Conservation (phyloP, 2,329 filamentous ascomycete species). For the Colletotrichum somersetense region DNA sequence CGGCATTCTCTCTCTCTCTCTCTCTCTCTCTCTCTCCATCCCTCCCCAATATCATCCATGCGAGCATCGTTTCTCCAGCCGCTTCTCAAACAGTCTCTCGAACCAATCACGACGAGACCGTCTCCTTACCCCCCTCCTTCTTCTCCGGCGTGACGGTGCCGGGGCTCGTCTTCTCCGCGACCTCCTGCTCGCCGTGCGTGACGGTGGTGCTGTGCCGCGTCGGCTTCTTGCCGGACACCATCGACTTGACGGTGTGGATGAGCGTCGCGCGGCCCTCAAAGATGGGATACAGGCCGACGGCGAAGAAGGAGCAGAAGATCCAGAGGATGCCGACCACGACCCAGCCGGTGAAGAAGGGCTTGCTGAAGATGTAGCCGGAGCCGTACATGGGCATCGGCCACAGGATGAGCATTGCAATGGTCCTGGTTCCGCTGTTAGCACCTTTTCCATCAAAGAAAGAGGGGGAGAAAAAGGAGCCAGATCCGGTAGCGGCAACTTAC, state of each 20-base stretch:
- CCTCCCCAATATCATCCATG: not conserved
- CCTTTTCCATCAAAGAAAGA: not conserved
- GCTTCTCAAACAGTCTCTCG: not conserved
- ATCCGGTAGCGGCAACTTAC: not conserved
- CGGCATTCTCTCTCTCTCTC: not conserved
- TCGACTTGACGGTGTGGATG: slow-evolving; percentile 69
- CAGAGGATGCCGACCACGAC: slow-evolving; percentile 82
- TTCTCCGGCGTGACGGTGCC: slow-evolving; percentile 35
- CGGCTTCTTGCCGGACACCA: slow-evolving; percentile 61
- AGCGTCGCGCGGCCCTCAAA: slow-evolving; percentile 82
- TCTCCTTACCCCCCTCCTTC: slow-evolving; percentile 29
- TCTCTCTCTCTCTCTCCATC: too few relatives aligned
- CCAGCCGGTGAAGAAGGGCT: slow-evolving; percentile 87
- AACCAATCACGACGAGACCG: slow-evolving; percentile 1
- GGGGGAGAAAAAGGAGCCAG: slow-evolving; percentile 48
- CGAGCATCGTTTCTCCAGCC: too few relatives aligned
- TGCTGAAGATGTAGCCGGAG: slow-evolving; percentile 82
- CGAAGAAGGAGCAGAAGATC: slow-evolving; percentile 79
- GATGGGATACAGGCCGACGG: slow-evolving; percentile 84
- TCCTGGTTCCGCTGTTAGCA: slow-evolving; percentile 49
- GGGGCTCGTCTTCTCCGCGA: slow-evolving; percentile 32
- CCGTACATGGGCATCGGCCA: slow-evolving; percentile 97
- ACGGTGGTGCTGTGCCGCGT: slow-evolving; percentile 27
- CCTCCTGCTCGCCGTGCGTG: slow-evolving; percentile 40
- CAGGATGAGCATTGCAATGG: slow-evolving; percentile 79